A percentile compares a stretch with the other conserved stretches of the same genome.
Evolutionary conservation across 176 grass and related monocot genomes (phyloP).

Genomic region (Saccharum officinarum): DNA sequence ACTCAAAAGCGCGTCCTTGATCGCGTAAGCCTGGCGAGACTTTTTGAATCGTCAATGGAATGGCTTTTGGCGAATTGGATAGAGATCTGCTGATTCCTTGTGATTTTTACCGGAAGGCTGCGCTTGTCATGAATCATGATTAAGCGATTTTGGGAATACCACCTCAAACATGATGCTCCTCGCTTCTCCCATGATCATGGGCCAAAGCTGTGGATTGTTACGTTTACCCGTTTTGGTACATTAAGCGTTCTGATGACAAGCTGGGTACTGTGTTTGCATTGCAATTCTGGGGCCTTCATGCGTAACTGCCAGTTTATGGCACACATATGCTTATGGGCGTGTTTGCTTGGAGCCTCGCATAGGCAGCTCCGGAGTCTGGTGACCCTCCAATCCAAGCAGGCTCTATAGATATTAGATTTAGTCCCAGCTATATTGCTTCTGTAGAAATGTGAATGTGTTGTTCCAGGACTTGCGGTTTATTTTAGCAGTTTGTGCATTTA

Average conservation of each 20-base stretch:
- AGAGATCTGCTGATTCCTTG: slow-evolving; percentile 14
- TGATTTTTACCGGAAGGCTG: background rate
- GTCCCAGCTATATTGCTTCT: background rate
- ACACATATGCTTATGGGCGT: background rate
- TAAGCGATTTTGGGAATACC: background rate
- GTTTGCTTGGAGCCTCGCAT: background rate
- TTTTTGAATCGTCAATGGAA: background rate
- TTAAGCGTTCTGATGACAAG: background rate
- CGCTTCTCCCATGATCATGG: background rate
- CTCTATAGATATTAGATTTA: background rate
- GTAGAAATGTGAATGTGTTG: background rate
- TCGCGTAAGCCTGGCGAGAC: background rate
- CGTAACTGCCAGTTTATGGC: background rate
- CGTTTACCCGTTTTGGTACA: background rate
- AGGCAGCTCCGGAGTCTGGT: background rate
- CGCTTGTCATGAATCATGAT: background rate
- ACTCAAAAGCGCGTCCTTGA: background rate
- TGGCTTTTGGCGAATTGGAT: background rate
- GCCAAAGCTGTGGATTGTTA: background rate
- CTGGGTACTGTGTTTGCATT: background rate
- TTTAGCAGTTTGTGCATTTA: slow-evolving; percentile 5
- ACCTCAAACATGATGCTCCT: background rate
- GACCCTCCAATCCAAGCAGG: background rate
- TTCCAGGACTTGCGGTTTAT: background rate
- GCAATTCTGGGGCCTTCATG: background rate